Conservation (phyloP, 768 basidiomycete species). For the Pisolithus tinctorius region DNA sequence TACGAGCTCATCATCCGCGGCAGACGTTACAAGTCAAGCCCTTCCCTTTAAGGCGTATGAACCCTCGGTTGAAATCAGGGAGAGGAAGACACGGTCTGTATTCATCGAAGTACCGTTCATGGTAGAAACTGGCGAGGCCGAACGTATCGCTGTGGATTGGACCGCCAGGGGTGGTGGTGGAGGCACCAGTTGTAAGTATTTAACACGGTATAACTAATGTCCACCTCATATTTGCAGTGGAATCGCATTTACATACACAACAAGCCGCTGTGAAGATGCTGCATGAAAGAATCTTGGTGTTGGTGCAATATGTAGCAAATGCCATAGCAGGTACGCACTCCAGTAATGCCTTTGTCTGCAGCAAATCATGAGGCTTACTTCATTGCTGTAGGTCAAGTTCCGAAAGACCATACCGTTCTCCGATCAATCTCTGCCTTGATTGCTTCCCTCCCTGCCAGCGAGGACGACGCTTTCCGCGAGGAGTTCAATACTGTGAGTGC, state of each 20-base stretch:
- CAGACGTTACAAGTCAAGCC: constrained; percentile 57
- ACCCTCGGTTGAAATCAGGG: constrained; percentile 79
- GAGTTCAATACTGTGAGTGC: constrained; percentile 79
- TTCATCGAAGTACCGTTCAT: constrained; percentile 83
- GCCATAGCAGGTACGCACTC: constrained; percentile 58
- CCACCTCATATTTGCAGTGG: constrained; percentile 46
- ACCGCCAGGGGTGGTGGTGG: constrained; percentile 81
- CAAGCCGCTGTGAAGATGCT: constrained; percentile 96
- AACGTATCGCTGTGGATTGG: constrained; percentile 97
- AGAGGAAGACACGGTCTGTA: constrained; percentile 66
- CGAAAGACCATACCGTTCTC: constrained; percentile 71
- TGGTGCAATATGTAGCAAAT: constrained; percentile 80
- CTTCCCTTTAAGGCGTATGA: constrained; percentile 95
- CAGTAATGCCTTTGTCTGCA: neutral
- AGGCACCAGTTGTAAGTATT: constrained; percentile 65
- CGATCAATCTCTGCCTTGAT: constrained; percentile 82
- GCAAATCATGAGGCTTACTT: neutral
- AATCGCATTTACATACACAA: constrained; percentile 86
- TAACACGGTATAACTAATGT: neutral
- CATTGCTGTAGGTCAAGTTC: constrained; percentile 50
- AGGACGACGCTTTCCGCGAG: constrained; percentile 73
- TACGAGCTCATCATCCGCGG: constrained; percentile 36
- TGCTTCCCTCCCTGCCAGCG: constrained; percentile 82
- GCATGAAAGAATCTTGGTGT: constrained; percentile 78
- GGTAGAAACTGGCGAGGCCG: constrained; percentile 96